Evolutionary conservation across 2,329 filamentous ascomycete genomes (phyloP), one percentile per base, ranked within the genome.

Genomic region (Trichoderma harzianum): DNA sequence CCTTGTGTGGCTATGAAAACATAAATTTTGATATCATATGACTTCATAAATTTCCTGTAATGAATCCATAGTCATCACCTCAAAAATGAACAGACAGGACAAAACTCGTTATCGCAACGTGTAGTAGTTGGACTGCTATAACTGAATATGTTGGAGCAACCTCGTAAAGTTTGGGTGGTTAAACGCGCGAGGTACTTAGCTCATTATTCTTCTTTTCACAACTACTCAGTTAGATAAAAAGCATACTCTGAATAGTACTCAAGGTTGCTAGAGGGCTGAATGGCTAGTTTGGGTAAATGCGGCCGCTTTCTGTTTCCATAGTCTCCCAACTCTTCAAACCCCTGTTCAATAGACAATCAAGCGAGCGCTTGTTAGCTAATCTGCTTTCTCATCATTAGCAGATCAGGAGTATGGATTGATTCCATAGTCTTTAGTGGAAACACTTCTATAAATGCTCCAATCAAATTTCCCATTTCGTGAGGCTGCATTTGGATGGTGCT

Each of bases 311-410:
- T 14, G 21, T 55, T 26, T 55, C 11, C 0, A 26, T 55, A 11
- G 21, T 26, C 24, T 28, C 51, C 18, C 30, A 8, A 24, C 30
- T 11, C 32, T 55, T 26, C 10, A 39, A 3, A 39, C 12, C 28
- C 18, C 39, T 24, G 26, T n/a, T 11, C 18, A 12, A 18, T 3
- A 10, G 18, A 7, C 21, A 39, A 28, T n/a, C n/a, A 24, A 65
- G 26, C n/a, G 60, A 57, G 21, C 51, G 12, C 28, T 53, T 34
- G 10, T 34, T 34, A 32, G n/a, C 16, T 30, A 36, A 57, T 11
- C 10, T 58, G 65, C 65, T 68, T 68, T 68, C 65, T 68, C 53
- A 68, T 39, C 65, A 58, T 68, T 58, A 68, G 24, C 16, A 58
- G 26, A 58, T 28, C 34, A 58, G 21, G 30, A 3, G 12, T 16